Evolutionary conservation across 73 alveolate species (phyloP), one percentile per base, ranked within the genome.

Genomic region (Breviolum minutum): DNA sequence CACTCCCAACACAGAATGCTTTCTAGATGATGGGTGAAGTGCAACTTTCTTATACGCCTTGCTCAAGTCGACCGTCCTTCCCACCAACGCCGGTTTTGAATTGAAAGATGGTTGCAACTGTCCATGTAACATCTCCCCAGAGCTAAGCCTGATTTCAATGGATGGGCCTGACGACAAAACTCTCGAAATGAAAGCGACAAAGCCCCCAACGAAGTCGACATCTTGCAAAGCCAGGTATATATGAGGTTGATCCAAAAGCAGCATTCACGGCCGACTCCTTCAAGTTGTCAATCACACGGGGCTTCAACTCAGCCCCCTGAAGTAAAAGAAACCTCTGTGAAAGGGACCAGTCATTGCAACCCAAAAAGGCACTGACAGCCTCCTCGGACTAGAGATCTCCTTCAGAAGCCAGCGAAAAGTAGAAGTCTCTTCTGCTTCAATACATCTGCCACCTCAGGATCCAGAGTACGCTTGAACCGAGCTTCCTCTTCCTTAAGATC

Each of bases 11-110:
- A 85, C 94, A 13, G 77, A 81, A 26, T 63, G 61, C 83, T 40
- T 87, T 10, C 63, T 66, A 26, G 69, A 11, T 40, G 26, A 7
- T 19, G 9, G 30, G 13, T 30, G 1, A 5, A 87, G 6, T 2
- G 69, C 83, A 22, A 85, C 94, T 24, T 85, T 71, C 24, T 17
- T 40, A 19, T 60, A 83, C 29, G 94, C 94, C 63, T 87, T 64
- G 5, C 29, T 74, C 68, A 80, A 17, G 88, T 80, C 88, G 30
- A 80, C 30, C 8, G 69, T 6, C 68, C 88, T 29, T n/a, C 88
- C 88, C 66, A 32, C 16, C 64, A 29, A 32, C 8, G 6, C 29
- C 11, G 84, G 84, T 19, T n/a, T 74, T 74, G 30, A 9, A 17
- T 70, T 17, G 80, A 17, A 70, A 30, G 13, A 26, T 7, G 80